Evolutionary conservation across 1,139 yeast species (phyloP).

Genomic region (Groenewaldozyma auringiensis): DNA sequence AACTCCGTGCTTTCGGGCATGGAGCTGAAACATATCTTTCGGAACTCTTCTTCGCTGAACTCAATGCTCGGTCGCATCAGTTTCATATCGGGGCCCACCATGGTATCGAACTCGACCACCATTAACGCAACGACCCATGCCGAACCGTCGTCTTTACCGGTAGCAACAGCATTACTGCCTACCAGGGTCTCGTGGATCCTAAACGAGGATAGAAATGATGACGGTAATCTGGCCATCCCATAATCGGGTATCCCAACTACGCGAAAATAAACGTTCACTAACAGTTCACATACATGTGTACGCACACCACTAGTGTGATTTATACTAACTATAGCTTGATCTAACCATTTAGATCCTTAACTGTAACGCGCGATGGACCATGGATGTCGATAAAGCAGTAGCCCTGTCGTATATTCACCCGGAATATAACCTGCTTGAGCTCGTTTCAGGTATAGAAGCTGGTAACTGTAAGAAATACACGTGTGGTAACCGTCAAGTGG

Average conservation of each 20-base stretch:
- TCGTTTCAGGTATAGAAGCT: not conserved
- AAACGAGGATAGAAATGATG: conserved; percentile 25
- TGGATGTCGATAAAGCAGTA: not conserved
- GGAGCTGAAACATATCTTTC: conserved; percentile 26
- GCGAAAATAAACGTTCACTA: no score
- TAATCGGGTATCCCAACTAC: no score
- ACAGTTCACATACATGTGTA: no score
- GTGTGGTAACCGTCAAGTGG: not conserved
- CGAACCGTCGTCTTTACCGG: conserved; percentile 10
- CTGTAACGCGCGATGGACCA: no score
- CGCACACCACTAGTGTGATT: no score
- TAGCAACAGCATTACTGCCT: conserved; percentile 15
- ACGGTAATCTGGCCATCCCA: conserved; percentile 15
- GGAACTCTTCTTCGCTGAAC: conserved; percentile 26
- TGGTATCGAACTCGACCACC: conserved; percentile 31
- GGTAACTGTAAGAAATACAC: conserved; percentile 13
- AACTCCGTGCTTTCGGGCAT: conserved; percentile 22
- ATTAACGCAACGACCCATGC: conserved; percentile 26
- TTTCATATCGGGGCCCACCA: conserved; percentile 31
- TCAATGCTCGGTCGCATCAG: conserved; percentile 24
- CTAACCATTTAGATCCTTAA: no score
- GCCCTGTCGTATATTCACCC: conserved; percentile 1
- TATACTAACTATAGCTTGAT: no score
- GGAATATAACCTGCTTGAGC: not conserved
- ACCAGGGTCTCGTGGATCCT: conserved; percentile 24